These are phyloP conservation scores for Hemileccinum rubropunctum DNA, from an alignment of 768 basidiomycete species.

Conservation along the genomic window DNA sequence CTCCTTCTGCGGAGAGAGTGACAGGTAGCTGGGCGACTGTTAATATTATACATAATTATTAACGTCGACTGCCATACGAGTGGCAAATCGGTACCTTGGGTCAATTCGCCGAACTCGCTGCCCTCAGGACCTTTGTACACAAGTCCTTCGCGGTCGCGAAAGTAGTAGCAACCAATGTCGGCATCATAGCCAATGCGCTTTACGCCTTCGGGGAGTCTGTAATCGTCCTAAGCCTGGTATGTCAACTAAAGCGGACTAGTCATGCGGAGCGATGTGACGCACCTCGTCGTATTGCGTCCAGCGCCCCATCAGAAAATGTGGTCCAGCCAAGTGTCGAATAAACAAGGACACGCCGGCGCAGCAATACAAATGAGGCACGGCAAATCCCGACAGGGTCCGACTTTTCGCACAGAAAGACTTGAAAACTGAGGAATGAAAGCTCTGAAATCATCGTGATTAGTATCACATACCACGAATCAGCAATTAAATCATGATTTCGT, in stretches of 20 bases:
- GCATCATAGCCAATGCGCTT: slow-evolving; percentile 75
- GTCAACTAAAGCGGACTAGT: not conserved
- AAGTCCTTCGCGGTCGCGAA: slow-evolving; percentile 52
- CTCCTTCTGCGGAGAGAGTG: slow-evolving; percentile 24
- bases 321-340: slow-evolving; percentile 20
- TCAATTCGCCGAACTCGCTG: slow-evolving; percentile 55
- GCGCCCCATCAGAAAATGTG: slow-evolving; percentile 31
- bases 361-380: slow-evolving; percentile 8
- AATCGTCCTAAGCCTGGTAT: slow-evolving; percentile 39
- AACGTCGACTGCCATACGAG: not conserved
- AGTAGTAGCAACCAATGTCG: slow-evolving; percentile 66
- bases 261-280: not conserved
- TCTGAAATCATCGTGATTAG: too few relatives aligned
- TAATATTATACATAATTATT: not conserved
- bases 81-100: slow-evolving; percentile 32
- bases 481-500: too few relatives aligned
- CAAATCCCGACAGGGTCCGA: slow-evolving; percentile 18
- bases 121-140: slow-evolving; percentile 60
- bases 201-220: slow-evolving; percentile 51
- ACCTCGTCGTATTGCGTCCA: slow-evolving; percentile 39
- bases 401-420: too few relatives aligned
- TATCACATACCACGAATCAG: too few relatives aligned
- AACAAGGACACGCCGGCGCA: not conserved
- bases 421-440: too few relatives aligned
- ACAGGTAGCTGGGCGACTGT: slow-evolving; percentile 33